A percentile compares a stretch with the other conserved stretches of the same genome.
Conservation (phyloP, 2,329 filamentous ascomycete genomes). For the Colletotrichum paranaense region DNA sequence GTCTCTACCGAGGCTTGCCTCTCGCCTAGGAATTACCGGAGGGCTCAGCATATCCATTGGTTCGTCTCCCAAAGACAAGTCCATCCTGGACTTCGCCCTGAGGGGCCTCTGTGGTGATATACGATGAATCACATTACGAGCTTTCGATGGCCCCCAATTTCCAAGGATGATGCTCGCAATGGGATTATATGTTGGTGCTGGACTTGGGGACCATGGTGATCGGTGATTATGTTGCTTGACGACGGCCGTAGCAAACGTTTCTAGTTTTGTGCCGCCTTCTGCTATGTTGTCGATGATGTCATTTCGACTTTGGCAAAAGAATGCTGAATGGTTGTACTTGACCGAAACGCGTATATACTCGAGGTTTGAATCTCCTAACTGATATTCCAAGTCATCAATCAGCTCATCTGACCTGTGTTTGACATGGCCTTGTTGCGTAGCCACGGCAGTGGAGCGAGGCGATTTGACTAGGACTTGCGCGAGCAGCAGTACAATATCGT, state of each 20-base stretch:
- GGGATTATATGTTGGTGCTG: constrained; percentile 48
- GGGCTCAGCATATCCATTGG: background rate
- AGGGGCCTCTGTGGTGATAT: constrained; percentile 38
- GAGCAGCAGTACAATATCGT: constrained; percentile 60
- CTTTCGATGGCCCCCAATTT: constrained; percentile 59
- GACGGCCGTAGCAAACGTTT: constrained; percentile 63
- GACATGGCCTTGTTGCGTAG: constrained; percentile 38
- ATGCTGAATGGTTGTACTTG: constrained; percentile 67
- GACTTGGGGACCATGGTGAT: constrained; percentile 64
- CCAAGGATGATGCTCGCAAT: constrained; percentile 56
- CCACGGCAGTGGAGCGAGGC: background rate
- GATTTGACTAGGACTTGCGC: constrained; percentile 53
- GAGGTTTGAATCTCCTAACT: constrained; percentile 61
- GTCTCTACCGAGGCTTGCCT: constrained; percentile 29
- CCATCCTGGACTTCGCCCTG: background rate
- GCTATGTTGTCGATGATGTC: constrained; percentile 47
- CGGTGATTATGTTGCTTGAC: constrained; percentile 60
- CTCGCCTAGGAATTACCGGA: constrained; percentile 21
- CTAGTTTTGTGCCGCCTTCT: constrained; percentile 58
- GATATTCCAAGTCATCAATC: constrained; percentile 68
- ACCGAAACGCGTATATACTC: constrained; percentile 64
- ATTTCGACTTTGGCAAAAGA: constrained; percentile 49
- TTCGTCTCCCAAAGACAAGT: background rate
- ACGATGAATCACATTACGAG: constrained; percentile 53
- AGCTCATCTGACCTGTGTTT: constrained; percentile 63